Conservation (phyloP, 1,139 yeast species). For the Zygoascus hellenicus region DNA sequence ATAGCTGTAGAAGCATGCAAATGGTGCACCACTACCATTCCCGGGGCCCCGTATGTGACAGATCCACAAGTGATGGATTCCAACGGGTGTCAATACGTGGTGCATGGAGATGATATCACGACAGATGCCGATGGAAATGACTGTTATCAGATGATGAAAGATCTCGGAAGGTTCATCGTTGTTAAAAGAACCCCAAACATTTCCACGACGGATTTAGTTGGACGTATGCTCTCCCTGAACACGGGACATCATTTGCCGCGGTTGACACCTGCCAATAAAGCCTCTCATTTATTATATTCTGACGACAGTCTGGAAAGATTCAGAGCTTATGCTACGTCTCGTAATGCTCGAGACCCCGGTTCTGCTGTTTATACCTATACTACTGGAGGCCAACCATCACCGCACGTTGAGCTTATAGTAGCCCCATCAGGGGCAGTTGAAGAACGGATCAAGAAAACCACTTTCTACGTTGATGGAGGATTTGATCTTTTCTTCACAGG, state of each 20-base stretch:
- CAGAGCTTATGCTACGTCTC: constrained; percentile 56
- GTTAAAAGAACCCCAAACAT: constrained; percentile 93
- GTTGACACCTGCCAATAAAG: constrained; percentile 29
- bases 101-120: constrained; percentile 96
- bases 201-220: constrained; percentile 90
- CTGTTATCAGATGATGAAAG: constrained; percentile 79
- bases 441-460: constrained; percentile 22
- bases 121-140: constrained; percentile 94
- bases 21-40: constrained; percentile 73
- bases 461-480: constrained; percentile 71
- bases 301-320: constrained; percentile 38
- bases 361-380: constrained; percentile 50
- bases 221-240: constrained; percentile 64
- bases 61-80: constrained; percentile 73
- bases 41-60: constrained; percentile 92
- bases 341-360: constrained; percentile 55
- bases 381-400: constrained; percentile 10
- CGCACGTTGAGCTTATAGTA: constrained; percentile 24
- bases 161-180: constrained; percentile 76
- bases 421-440: constrained; percentile 27
- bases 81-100: constrained; percentile 77
- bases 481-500: constrained; percentile 94
- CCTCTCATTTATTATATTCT: constrained; percentile 16
- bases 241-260: constrained; percentile 52
- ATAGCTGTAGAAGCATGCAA: constrained; percentile 84